Percentiles rank a stretch among this genome's conserved stretches.
These are phyloP conservation scores for Arthrinium puccinioides DNA, from an alignment of 2,329 filamentous ascomycete genomes.

Conservation along the genomic window DNA sequence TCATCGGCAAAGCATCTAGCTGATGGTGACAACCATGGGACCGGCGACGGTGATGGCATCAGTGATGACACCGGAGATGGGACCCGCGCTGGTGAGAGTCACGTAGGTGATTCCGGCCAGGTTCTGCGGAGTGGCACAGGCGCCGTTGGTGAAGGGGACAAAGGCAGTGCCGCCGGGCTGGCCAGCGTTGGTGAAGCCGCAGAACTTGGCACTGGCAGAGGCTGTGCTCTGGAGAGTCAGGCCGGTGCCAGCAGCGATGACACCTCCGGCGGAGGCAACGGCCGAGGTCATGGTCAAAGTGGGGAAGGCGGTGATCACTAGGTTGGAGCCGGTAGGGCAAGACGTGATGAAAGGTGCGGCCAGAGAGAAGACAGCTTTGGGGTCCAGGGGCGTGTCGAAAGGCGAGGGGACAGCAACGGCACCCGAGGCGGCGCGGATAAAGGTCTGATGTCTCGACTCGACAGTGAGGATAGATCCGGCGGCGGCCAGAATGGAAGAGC, in stretches of 20 bases:
- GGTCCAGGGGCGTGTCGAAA: constrained; percentile 63
- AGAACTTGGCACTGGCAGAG: constrained; percentile 46
- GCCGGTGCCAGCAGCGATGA: constrained; percentile 30
- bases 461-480: constrained; percentile 66
- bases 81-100: constrained; percentile 50
- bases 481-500: constrained; percentile 52
- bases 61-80: constrained; percentile 42
- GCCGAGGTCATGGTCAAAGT: constrained; percentile 43
- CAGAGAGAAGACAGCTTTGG: constrained; percentile 64
- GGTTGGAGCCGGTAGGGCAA: constrained; percentile 60
- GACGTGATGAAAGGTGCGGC: constrained; percentile 65
- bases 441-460: constrained; percentile 67
- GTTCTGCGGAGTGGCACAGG: constrained; percentile 55
- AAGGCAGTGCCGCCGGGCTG: constrained; percentile 53
- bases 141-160: constrained; percentile 43
- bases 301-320: constrained; percentile 58
- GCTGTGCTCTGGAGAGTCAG: constrained; percentile 44
- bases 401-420: constrained; percentile 56
- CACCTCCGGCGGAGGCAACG: constrained; percentile 29
- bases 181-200: constrained; percentile 60
- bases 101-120: constrained; percentile 61
- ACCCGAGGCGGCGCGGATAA: constrained; percentile 55
- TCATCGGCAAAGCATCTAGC: constrained; percentile 27
- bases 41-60: constrained; percentile 62
- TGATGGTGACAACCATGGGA: constrained; percentile 49